Evolutionary conservation across 495 filamentous ascomycete genomes (phyloP), one percentile per base, ranked within the genome.

Genomic region (Polyplosphaeria fusca): DNA sequence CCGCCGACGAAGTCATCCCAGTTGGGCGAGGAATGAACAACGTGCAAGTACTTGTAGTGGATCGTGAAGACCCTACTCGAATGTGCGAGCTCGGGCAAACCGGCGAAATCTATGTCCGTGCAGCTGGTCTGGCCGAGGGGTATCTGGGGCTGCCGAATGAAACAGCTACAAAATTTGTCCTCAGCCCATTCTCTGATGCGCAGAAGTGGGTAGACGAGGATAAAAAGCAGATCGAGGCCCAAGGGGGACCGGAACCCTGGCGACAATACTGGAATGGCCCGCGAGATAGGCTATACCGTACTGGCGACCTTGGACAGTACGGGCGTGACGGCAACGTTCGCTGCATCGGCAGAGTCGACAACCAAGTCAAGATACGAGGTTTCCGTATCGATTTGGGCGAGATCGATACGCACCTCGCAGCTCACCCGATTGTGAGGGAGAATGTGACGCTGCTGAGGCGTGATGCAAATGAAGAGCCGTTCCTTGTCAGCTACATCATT

Each of bases 371-470:
- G 75, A 95, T 97, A 59, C 86, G 92, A 46, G 92, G 92, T 4
- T 96, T 97, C 76, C 79, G 92, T 47, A 94, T 97, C 62, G 92
- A 97, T 71, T 84, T 97, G 24, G 88, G 87, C 56, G 93, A 97
- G 49, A 96, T 96, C 53, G 91, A 97, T 67, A 91, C 81, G 35
- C 84, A 91, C 64, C 75, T 96, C 18, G 85, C 83, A 38, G 81
- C 86, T 39, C 83, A 95, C 69, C 83, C 84, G 4, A 70, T 96
- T 3, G 81, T 97, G 4, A 74, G 88, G 16, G 93, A 98, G 58
- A 91, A 89, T 71, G 83, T 91, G 47, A 97, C 93, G 0, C 71
- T 98, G 1, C 84, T 96, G 0, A 77, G 88, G 53, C 81, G 93
- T 71, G 88, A 96, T 68, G 88, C 87, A 60, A 83, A 91, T 69